Base-by-base conservation (phyloP, 2,329 filamentous ascomycete species). In the Fusarium albidum region DNA sequence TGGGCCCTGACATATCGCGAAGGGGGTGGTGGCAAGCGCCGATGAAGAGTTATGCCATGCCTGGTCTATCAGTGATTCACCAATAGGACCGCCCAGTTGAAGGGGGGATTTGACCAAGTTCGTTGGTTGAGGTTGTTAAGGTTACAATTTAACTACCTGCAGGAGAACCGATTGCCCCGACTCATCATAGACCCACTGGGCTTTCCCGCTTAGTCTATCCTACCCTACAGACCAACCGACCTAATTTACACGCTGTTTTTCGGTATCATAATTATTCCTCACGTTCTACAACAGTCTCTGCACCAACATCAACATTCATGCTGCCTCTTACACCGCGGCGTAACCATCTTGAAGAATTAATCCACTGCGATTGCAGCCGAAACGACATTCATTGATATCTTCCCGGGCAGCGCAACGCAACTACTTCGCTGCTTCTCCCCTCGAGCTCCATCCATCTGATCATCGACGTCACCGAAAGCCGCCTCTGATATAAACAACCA, bases 401-500 rank as follows among this genome's bases (percentile, higher is more conserved):
- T 21, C 7, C 21, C 21, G 5, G 21, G 21, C 21, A 21, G 7
- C 21, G 21, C 21, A 21, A 21, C 21, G 21, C 21, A 4, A 21
- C 21, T 21, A 21, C 21, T 21, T 21, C 7, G 21, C 21, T 21
- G 21, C 21, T n/a, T 14, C n/a, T 21, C n/a, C 28, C 29, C 44
- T 14, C 6, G 12, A 28, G 14, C 14, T 26, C 13, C 13, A 13
- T 26, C 13, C 13, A 13, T 14, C 13, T 41, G 13, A 31, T 6
- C 38, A 17, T 49, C 48, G 41, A 61, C 56, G 35, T 49, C 45
- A 57, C 43, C 26, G 12, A 41, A 28, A 48, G 25, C 49, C 31
- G 34, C 21, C 63, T n/a, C n/a, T n/a, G n/a, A n/a, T n/a, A n/a
- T 21, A 21, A 21, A 21, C 21, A 21, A 70, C 50, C 40, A 77